Conservation (phyloP, 1,284 basidiomycete genomes). For the Puccinia novopanici region DNA sequence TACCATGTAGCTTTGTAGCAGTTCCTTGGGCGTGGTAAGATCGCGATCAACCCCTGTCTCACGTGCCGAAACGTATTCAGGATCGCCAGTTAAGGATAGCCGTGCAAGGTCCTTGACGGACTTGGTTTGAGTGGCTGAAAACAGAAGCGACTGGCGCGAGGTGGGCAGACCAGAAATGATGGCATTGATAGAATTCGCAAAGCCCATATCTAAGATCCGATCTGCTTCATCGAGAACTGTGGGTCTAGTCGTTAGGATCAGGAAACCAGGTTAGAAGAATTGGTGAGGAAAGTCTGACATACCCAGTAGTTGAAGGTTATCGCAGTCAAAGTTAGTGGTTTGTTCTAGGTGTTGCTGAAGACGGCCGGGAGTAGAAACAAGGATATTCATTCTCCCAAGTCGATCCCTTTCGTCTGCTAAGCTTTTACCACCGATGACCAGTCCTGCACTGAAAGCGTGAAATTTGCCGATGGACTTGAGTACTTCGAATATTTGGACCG, state of each 20-base stretch:
- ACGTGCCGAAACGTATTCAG: conserved; percentile 69
- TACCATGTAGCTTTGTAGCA: conserved; percentile 88
- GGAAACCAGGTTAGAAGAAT: background rate
- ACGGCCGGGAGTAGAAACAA: conserved; percentile 93
- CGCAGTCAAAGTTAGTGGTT: conserved; percentile 88
- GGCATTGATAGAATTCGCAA: conserved; percentile 82
- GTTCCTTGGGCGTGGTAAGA: conserved; percentile 67
- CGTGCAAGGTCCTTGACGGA: conserved; percentile 86
- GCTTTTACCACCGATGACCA: conserved; percentile 96
- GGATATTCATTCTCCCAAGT: conserved; percentile 89
- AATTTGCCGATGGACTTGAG: conserved; percentile 84
- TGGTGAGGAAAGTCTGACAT: conserved; percentile 57
- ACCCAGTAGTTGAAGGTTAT: conserved; percentile 88
- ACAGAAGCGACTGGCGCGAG: conserved; percentile 83
- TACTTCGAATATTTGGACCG: conserved; percentile 96
- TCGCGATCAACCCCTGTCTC: conserved; percentile 53
- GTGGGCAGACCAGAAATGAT: conserved; percentile 75
- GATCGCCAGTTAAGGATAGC: conserved; percentile 76
- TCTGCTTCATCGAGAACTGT: conserved; percentile 94
- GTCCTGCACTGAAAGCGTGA: conserved; percentile 88
- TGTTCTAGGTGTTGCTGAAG: conserved; percentile 97
- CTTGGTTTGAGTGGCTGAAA: conserved; percentile 94
- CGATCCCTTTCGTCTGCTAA: conserved; percentile 89
- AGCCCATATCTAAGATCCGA: conserved; percentile 94
- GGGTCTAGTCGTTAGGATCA: background rate